Conservation (phyloP, 2,329 filamentous ascomycete genomes). For the Aspergillus sp. region DNA sequence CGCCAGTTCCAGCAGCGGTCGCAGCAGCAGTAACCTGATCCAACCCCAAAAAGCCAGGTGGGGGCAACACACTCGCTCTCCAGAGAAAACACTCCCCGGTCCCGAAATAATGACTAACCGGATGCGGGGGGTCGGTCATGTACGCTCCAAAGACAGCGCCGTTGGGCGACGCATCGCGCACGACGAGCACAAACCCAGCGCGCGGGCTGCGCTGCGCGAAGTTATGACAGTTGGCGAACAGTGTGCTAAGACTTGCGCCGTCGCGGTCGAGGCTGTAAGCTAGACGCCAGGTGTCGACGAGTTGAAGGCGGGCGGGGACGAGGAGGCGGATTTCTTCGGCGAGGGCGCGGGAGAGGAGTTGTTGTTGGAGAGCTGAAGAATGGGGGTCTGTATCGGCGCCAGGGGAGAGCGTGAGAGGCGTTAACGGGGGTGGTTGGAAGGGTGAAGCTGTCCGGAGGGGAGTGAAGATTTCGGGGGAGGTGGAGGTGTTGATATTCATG, state of each 20-base stretch:
- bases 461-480: slow-evolving; percentile 29
- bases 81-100: slow-evolving; percentile 95
- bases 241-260: slow-evolving; percentile 74
- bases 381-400: slow-evolving; percentile 45
- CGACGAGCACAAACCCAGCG: slow-evolving; percentile 82
- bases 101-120: slow-evolving; percentile 78
- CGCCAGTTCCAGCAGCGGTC: background rate
- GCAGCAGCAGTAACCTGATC: slow-evolving; percentile 6
- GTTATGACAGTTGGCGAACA: slow-evolving; percentile 70
- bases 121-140: slow-evolving; percentile 78
- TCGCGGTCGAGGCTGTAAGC: slow-evolving; percentile 88
- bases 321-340: slow-evolving; percentile 91
- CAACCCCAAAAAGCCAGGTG: slow-evolving; percentile 6
- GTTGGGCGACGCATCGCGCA: slow-evolving; percentile 56
- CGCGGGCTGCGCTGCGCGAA: slow-evolving; percentile 57
- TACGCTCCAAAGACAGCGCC: slow-evolving; percentile 76
- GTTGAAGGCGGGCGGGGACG: slow-evolving; percentile 75
- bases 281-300: slow-evolving; percentile 78
- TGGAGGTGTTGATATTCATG: slow-evolving; percentile 19
- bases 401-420: slow-evolving; percentile 25
- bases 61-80: slow-evolving; percentile 60
- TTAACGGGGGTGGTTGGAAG: slow-evolving; percentile 80
- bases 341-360: slow-evolving; percentile 60
- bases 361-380: slow-evolving; percentile 48
- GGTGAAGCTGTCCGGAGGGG: slow-evolving; percentile 60